Evolutionary conservation across 192 early-diverging fungal genomes (phyloP).

Genomic region (Gigaspora rosea): DNA sequence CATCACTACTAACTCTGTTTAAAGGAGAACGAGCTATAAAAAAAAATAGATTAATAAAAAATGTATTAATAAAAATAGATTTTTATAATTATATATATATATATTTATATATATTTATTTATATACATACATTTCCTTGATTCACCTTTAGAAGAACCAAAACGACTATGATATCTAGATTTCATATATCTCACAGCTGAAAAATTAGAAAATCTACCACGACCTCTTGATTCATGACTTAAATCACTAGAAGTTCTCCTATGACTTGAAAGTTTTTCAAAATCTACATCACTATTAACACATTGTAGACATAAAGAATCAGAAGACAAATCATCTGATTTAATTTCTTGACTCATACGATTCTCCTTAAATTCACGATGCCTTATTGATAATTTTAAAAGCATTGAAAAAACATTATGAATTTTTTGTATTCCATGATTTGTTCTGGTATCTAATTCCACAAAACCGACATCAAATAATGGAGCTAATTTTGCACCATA

Average conservation of each 20-base stretch:
- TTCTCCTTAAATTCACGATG: background rate
- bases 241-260: conserved; percentile 16
- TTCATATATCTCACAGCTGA: background rate
- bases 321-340: background rate
- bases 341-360: background rate
- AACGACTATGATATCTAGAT: background rate
- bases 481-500: background rate
- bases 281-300: conserved; percentile 8
- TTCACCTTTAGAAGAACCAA: background rate
- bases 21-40: background rate
- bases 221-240: conserved; percentile 11
- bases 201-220: background rate
- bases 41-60: background rate
- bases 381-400: conserved; percentile 7
- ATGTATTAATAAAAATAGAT: background rate
- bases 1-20: background rate
- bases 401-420: conserved; percentile 23
- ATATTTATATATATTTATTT: no score
- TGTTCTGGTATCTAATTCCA: conserved; percentile 13
- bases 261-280: conserved; percentile 6
- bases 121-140: background rate
- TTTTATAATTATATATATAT: no score
- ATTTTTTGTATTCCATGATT: background rate
- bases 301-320: background rate
- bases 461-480: conserved; percentile 10